Conservation (phyloP, 257 asterid genomes). For the Fraxinus excelsior region DNA sequence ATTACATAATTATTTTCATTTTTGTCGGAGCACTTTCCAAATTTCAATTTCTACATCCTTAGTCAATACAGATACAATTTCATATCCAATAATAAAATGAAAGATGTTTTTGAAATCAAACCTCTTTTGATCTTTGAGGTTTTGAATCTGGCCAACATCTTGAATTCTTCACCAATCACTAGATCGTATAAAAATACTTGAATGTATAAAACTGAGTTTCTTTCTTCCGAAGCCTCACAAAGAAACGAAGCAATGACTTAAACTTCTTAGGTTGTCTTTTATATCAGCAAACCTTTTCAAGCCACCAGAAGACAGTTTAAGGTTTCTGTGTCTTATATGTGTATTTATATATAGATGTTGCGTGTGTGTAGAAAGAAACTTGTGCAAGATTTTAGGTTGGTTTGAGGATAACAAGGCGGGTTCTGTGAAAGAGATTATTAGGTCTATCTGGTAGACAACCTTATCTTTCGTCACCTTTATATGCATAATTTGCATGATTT, state of each 20-base stretch:
- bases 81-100: no score
- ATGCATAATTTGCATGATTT: slow-evolving; percentile 35
- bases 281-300: slow-evolving; percentile 40
- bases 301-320: slow-evolving; percentile 34
- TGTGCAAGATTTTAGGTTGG: no score
- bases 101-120: slow-evolving; percentile 2
- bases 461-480: slow-evolving; percentile 25
- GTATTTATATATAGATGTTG: slow-evolving; percentile 1
- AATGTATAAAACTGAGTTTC: neutral
- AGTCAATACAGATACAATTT: no score
- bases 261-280: slow-evolving; percentile 25
- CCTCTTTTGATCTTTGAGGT: slow-evolving; percentile 37
- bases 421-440: slow-evolving; percentile 6
- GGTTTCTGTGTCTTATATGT: slow-evolving; percentile 16
- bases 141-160: slow-evolving; percentile 52
- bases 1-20: no score
- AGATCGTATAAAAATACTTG: neutral
- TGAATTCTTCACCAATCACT: slow-evolving; percentile 19
- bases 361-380: slow-evolving; percentile 19
- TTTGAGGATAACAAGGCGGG: no score
- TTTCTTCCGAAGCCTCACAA: neutral
- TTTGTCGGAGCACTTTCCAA: no score
- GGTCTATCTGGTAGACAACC: slow-evolving; percentile 12
- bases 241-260: slow-evolving; percentile 19
- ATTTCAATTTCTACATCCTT: no score